phyloP scores from a whole-genome alignment of 2,329 filamentous ascomycete species.

The Sarocladiaceae sp. region DNA sequence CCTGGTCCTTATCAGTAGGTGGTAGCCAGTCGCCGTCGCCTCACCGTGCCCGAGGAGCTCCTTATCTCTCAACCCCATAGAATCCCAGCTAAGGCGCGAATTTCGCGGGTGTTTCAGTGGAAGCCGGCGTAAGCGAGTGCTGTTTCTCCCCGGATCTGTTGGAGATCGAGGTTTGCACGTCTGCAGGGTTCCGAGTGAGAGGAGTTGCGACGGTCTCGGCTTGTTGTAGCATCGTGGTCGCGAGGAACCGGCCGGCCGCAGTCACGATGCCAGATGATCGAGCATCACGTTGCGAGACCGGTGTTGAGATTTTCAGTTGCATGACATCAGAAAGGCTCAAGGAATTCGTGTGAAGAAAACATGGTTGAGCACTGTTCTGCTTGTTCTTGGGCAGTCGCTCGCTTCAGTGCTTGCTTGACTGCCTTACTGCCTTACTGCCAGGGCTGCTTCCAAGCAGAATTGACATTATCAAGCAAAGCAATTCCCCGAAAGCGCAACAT shows the following conservation, averaged over 20 bases:
- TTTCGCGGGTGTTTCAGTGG: not conserved
- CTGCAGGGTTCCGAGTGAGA: not conserved
- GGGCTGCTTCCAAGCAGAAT: no score
- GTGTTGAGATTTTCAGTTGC: no score
- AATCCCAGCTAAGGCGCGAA: not conserved
- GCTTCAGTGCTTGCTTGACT: no score
- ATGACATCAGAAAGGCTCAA: not conserved
- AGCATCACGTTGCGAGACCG: no score
- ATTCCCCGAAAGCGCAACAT: no score
- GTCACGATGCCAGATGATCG: no score
- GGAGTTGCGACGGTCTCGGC: not conserved
- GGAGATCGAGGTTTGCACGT: not conserved
- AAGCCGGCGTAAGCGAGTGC: not conserved
- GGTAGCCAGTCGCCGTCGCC: not conserved
- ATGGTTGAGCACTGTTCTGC: no score
- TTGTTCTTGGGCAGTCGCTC: no score
- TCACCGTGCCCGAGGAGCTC: not conserved
- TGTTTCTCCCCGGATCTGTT: not conserved
- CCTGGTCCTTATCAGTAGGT: not conserved
- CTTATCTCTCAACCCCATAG: slow-evolving; percentile 1
- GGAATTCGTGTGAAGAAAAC: no score
- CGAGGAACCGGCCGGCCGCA: not conserved
- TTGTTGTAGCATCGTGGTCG: not conserved
- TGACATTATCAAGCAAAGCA: no score
- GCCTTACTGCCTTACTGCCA: no score